Conservation (phyloP, 441 rosid genomes). For the Hura crepitans region DNA sequence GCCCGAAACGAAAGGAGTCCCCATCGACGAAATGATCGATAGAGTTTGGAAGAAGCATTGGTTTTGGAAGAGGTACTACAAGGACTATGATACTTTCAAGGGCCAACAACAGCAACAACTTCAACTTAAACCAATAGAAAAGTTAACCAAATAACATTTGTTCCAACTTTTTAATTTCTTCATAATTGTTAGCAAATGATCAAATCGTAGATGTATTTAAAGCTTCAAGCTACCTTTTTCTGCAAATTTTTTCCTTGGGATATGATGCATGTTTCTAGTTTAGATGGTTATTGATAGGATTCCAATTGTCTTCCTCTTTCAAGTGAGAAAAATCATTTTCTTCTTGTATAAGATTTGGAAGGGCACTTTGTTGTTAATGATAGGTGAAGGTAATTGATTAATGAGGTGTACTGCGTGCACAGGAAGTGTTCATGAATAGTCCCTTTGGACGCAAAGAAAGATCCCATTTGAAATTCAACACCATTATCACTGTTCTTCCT, state of each 20-base stretch:
- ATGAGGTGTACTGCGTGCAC: too few relatives aligned
- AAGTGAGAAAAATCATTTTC: too few relatives aligned
- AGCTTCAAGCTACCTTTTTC: not conserved
- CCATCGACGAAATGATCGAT: slow-evolving; percentile 66
- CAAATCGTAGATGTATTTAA: slow-evolving; percentile 1
- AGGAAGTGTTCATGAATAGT: too few relatives aligned
- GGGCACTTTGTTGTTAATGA: too few relatives aligned
- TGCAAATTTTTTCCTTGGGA: not conserved
- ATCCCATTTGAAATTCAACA: too few relatives aligned
- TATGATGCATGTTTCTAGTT: not conserved
- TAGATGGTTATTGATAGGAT: not conserved
- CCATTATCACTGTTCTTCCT: too few relatives aligned
- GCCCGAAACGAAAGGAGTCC: slow-evolving; percentile 74
- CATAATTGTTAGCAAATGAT: too few relatives aligned
- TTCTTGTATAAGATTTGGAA: too few relatives aligned
- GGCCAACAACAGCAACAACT: slow-evolving; percentile 4
- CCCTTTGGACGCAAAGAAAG: too few relatives aligned
- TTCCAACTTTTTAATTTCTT: too few relatives aligned
- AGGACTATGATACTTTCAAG: slow-evolving; percentile 5
- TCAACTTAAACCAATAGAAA: slow-evolving; percentile 4
- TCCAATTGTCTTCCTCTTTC: slow-evolving; percentile 4
- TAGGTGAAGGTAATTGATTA: too few relatives aligned
- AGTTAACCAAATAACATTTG: not conserved
- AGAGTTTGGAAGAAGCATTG: slow-evolving; percentile 64
- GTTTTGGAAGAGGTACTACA: slow-evolving; percentile 51